Evolutionary conservation across 1,139 yeast genomes (phyloP).

Genomic region (Lodderomyces pseudojiufengensis): DNA sequence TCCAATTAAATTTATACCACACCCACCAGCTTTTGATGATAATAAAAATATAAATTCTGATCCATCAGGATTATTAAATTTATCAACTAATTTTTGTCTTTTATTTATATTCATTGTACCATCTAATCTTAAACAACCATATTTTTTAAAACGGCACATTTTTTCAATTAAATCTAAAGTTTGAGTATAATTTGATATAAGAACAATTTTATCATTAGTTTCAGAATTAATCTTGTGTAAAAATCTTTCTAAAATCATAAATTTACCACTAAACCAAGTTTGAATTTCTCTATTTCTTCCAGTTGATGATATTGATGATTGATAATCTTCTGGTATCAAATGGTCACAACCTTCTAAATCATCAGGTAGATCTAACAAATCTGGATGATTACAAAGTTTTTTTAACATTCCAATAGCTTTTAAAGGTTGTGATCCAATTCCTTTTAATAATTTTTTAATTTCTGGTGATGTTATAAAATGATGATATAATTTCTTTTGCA

Average conservation of each 20-base stretch:
- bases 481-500: conserved; percentile 69
- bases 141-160: conserved; percentile 70
- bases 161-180: conserved; percentile 87
- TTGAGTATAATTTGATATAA: conserved; percentile 91
- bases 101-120: conserved; percentile 92
- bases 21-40: conserved; percentile 98
- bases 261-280: conserved; percentile 62
- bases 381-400: conserved; percentile 93
- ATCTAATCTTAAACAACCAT: conserved; percentile 81
- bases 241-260: conserved; percentile 67
- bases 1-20: conserved; percentile 95
- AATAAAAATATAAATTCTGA: conserved; percentile 83
- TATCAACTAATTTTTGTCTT: conserved; percentile 88
- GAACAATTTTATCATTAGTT: conserved; percentile 89
- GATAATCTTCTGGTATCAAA: conserved; percentile 74
- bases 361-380: conserved; percentile 67
- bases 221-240: conserved; percentile 69
- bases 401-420: conserved; percentile 87
- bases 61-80: conserved; percentile 86
- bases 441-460: conserved; percentile 64
- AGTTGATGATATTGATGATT: conserved; percentile 24
- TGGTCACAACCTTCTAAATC: conserved; percentile 69
- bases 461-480: conserved; percentile 82
- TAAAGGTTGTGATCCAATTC: conserved; percentile 76
- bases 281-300: conserved; percentile 51